Evolutionary conservation across 2,329 filamentous ascomycete genomes (phyloP).

Genomic region (Colletotrichum caudatum): DNA sequence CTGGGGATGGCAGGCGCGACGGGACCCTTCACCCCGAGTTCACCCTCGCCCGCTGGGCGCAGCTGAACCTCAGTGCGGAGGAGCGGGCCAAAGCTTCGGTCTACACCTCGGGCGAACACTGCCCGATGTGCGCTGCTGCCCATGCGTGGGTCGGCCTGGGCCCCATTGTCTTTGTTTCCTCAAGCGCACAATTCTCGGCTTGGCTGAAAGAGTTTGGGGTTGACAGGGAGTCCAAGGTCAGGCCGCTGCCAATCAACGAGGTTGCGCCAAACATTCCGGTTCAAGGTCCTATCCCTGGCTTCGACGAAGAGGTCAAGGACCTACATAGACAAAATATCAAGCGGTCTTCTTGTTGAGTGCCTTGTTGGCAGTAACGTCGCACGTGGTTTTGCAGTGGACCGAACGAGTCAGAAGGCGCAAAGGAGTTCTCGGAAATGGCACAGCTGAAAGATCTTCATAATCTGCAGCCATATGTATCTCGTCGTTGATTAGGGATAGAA

Average conservation of each 20-base stretch:
- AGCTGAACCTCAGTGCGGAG: conserved; percentile 51
- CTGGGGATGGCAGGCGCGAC: conserved; percentile 46
- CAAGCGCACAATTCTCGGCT: conserved; percentile 46
- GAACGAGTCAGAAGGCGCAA: too few species aligned
- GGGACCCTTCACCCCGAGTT: conserved; percentile 53
- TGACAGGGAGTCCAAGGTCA: conserved; percentile 40
- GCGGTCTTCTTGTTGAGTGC: background rate
- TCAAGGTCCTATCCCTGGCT: conserved; percentile 48
- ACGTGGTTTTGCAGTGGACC: too few species aligned
- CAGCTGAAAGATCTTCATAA: too few species aligned
- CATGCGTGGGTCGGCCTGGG: conserved; percentile 53
- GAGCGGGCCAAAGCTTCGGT: conserved; percentile 55
- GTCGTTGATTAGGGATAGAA: too few species aligned
- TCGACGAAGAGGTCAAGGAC: conserved; percentile 48
- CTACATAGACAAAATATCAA: conserved; percentile 43
- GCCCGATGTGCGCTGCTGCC: conserved; percentile 53
- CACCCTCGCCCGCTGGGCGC: conserved; percentile 53
- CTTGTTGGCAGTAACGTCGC: too few species aligned
- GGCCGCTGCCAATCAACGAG: conserved; percentile 47
- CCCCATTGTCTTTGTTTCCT: conserved; percentile 51
- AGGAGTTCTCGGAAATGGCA: background rate
- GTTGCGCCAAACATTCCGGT: conserved; percentile 48
- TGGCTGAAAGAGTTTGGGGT: conserved; percentile 49
- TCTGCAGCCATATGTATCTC: too few species aligned
- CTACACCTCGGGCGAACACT: conserved; percentile 55